Percentiles rank a stretch among this genome's conserved stretches.
Evolutionary conservation across 228 moss, liverwort and hornwort species (phyloP).

Genomic region (Sphagnum fallax): DNA sequence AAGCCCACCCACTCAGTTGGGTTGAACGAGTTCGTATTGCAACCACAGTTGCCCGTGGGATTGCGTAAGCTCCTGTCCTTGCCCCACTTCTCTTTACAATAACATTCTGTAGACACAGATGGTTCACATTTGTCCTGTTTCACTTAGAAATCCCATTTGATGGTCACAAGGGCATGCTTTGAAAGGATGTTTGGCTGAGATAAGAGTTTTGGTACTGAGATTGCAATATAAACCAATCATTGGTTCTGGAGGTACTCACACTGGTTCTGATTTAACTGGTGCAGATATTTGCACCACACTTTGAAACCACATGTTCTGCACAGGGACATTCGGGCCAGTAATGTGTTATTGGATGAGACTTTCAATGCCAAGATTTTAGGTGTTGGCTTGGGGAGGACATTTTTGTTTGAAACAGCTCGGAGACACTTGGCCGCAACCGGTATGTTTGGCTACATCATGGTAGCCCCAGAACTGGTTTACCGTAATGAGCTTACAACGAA

Average conservation of each 20-base stretch:
- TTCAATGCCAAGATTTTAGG: constrained; percentile 73
- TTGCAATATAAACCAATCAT: too few species aligned
- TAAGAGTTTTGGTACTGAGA: too few species aligned
- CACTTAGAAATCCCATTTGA: too few species aligned
- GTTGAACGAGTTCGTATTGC: constrained; percentile 74
- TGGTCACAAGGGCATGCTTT: too few species aligned
- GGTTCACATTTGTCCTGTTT: too few species aligned
- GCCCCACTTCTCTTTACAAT: too few species aligned
- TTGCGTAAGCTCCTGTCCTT: constrained; percentile 53
- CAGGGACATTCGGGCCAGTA: constrained; percentile 73
- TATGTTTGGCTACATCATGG: constrained; percentile 57
- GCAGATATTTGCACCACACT: constrained; percentile 85
- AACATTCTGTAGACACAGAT: too few species aligned
- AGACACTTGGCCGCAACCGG: constrained; percentile 79
- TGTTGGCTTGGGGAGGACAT: constrained; percentile 75
- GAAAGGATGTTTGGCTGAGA: too few species aligned
- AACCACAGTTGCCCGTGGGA: constrained; percentile 65
- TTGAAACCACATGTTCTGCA: constrained; percentile 92
- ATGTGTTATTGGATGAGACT: constrained; percentile 68
- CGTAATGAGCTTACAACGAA: constrained; percentile 82
- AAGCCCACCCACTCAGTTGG: constrained; percentile 65
- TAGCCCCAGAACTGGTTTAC: constrained; percentile 82
- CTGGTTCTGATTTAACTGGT: not conserved
- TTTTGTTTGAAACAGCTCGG: constrained; percentile 51
- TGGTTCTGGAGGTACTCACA: too few species aligned